Conservation (phyloP, 2,329 filamentous ascomycete genomes). For the Botryotinia narcissicola region DNA sequence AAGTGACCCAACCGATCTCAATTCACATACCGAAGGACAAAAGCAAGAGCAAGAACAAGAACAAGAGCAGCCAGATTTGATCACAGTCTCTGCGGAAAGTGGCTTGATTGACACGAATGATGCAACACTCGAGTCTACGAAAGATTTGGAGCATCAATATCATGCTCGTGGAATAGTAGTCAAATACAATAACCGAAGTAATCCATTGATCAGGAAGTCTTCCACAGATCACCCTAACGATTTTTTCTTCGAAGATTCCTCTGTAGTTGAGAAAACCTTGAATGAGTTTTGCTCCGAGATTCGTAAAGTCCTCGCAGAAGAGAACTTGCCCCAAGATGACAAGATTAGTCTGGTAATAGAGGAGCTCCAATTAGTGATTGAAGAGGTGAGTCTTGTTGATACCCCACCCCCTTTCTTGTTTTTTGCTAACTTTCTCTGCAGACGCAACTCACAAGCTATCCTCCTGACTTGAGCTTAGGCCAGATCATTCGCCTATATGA, state of each 20-base stretch:
- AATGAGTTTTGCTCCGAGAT: conserved; percentile 55
- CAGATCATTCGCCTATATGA: conserved; percentile 60
- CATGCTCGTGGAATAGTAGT: conserved; percentile 18
- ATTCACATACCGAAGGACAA: background rate
- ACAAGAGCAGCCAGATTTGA: background rate
- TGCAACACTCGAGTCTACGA: background rate
- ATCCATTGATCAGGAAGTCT: conserved; percentile 19
- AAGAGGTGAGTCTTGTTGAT: conserved; percentile 50
- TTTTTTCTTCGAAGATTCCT: conserved; percentile 56
- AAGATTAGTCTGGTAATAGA: conserved; percentile 56
- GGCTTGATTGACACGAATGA: background rate
- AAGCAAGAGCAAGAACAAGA: background rate
- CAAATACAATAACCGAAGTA: conserved; percentile 16
- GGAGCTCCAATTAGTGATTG: conserved; percentile 53
- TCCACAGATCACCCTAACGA: conserved; percentile 48
- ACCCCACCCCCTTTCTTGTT: background rate
- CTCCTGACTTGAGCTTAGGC: conserved; percentile 50
- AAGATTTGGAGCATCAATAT: background rate
- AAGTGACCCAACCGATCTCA: background rate
- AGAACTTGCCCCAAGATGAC: conserved; percentile 54
- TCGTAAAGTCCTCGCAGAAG: conserved; percentile 50
- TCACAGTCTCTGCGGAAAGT: background rate
- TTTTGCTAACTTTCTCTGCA: conserved; percentile 33
- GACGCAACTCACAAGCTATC: conserved; percentile 48
- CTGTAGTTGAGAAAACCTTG: conserved; percentile 52